phyloP scores from a whole-genome alignment of 2,329 filamentous ascomycete species.

The Anthostomella pinea region DNA sequence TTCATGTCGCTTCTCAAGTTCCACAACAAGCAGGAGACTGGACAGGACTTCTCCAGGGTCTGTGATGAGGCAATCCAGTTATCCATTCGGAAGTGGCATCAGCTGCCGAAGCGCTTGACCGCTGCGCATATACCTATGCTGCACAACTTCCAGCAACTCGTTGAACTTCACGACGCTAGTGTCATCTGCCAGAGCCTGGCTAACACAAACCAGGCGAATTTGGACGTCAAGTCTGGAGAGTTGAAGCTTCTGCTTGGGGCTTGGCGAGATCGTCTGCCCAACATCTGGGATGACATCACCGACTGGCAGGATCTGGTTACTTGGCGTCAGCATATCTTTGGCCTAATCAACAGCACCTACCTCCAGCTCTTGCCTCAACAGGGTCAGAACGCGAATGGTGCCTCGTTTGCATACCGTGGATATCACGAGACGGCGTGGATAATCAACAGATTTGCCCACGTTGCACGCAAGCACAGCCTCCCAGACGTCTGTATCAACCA shows the following conservation, averaged over 20 bases:
- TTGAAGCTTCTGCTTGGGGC: slow-evolving; percentile 89
- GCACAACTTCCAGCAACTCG: slow-evolving; percentile 96
- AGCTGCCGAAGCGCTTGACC: slow-evolving; percentile 88
- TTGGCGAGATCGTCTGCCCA: slow-evolving; percentile 93
- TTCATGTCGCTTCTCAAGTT: slow-evolving; percentile 97
- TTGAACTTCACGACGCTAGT: slow-evolving; percentile 95
- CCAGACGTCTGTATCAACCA: slow-evolving; percentile 97
- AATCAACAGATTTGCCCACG: slow-evolving; percentile 97
- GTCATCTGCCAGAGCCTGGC: slow-evolving; percentile 91
- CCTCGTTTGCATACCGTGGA: slow-evolving; percentile 92
- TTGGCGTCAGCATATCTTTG: slow-evolving; percentile 98
- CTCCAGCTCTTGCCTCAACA: slow-evolving; percentile 78
- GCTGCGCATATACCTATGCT: slow-evolving; percentile 93
- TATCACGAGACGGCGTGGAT: slow-evolving; percentile 99
- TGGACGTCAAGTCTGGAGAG: slow-evolving; percentile 93
- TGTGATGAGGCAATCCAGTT: slow-evolving; percentile 97
- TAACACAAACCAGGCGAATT: slow-evolving; percentile 76
- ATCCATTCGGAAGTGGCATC: slow-evolving; percentile 97
- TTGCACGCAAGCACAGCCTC: slow-evolving; percentile 93
- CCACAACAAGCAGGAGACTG: slow-evolving; percentile 80
- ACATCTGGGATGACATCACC: slow-evolving; percentile 99
- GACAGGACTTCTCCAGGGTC: slow-evolving; percentile 79
- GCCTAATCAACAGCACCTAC: slow-evolving; percentile 93
- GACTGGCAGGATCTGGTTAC: slow-evolving; percentile 99
- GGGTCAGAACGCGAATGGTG: slow-evolving; percentile 78